These are phyloP conservation scores for Berkeleyomyces basicola DNA, from an alignment of 2,329 filamentous ascomycete species.

Conservation along the genomic window DNA sequence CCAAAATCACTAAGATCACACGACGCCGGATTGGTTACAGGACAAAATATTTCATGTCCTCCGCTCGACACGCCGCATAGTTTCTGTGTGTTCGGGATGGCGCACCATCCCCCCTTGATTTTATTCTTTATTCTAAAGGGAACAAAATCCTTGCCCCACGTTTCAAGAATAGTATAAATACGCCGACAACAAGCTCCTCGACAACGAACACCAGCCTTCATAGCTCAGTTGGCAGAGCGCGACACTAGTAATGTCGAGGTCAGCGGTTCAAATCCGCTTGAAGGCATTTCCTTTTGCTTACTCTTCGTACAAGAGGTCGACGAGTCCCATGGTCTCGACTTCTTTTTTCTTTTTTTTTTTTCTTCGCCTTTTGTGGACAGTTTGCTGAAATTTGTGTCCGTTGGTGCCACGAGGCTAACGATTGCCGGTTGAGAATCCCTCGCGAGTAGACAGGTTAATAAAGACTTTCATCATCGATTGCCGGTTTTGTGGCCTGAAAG, in stretches of 20 bases:
- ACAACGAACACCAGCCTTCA: neutral
- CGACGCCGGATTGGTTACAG: no score
- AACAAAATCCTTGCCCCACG: no score
- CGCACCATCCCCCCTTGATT: no score
- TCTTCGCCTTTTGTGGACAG: neutral
- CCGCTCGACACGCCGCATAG: no score
- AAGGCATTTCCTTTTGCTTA: constrained; percentile 8
- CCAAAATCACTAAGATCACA: no score
- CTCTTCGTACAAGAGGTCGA: neutral
- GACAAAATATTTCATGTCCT: no score
- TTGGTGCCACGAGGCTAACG: no score
- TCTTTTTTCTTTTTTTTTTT: neutral
- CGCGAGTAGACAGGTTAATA: neutral
- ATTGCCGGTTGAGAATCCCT: neutral
- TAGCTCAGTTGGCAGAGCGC: constrained; percentile 10
- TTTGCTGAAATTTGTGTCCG: no score
- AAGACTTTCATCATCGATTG: neutral
- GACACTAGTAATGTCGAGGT: constrained; percentile 8
- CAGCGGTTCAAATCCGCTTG: constrained; percentile 8
- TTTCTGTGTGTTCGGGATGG: no score
- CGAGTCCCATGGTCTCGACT: neutral
- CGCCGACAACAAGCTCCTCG: no score
- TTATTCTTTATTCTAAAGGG: no score
- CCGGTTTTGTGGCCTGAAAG: neutral
- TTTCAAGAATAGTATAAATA: no score